These are phyloP conservation scores for Porphyra umbilicalis DNA, from an alignment of 31 red algal genomes.

Conservation along the genomic window DNA sequence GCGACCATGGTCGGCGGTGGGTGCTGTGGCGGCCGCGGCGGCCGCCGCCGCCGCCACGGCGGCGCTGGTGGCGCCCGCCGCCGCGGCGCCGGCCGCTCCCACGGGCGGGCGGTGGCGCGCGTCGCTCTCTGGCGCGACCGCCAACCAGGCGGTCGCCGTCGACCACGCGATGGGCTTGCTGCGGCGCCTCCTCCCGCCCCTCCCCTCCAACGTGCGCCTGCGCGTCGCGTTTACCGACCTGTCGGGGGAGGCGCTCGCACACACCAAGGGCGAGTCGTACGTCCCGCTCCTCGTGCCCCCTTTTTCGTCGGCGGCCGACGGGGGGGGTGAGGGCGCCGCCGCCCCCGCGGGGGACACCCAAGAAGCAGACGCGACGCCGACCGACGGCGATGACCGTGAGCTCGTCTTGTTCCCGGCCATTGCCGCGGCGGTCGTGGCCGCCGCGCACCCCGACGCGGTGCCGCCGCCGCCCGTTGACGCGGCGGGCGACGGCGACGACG, in stretches of 20 bases:
- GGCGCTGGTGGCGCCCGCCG: neutral
- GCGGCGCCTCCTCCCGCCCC: neutral
- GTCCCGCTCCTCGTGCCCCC: neutral
- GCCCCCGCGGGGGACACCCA: neutral
- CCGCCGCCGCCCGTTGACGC: too few species aligned
- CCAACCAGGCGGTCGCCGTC: neutral
- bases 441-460: neutral
- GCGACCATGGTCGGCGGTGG: too few species aligned
- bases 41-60: neutral
- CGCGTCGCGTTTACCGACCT: neutral
- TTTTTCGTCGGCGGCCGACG: too few species aligned
- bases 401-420: neutral
- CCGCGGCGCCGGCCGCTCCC: neutral
- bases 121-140: neutral
- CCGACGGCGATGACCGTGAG: neutral
- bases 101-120: neutral
- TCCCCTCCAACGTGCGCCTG: neutral
- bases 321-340: too few species aligned
- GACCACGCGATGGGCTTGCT: neutral
- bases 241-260: neutral
- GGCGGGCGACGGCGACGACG: neutral
- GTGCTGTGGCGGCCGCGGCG: neutral
- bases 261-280: neutral
- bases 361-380: neutral
- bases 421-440: neutral